Evolutionary conservation across 306 rosid genomes (phyloP), one percentile per base, ranked within the genome.

Genomic region (Prunus padus): DNA sequence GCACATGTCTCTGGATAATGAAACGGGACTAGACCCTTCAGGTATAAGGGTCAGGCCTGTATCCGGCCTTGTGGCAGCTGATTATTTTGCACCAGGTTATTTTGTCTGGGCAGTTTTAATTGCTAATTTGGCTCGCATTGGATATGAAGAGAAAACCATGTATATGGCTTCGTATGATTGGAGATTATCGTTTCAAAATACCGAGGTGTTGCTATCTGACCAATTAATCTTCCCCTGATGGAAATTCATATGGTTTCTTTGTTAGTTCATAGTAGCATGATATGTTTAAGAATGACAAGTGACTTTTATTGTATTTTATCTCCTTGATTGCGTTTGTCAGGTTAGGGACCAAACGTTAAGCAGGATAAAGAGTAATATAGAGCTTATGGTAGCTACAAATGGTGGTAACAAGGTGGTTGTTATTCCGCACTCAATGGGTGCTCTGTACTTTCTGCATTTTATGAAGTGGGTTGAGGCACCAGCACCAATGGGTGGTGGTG

Each of bases 51-150:
- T 91, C 52, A 89, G 97, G 83, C 92, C 97, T 68, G 94, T 91
- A 42, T 87, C 97, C n/a, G 97, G 97, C 78, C 97, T 91, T 81
- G 97, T 91, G 68, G 97, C 97, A n/a, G 97, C 97, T 83, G 97
- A 91, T 83, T 91, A 91, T 81, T 91, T 91, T 81, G 94, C 97
- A 74, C 97, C 94, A 0, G 97, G 97, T 87, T 91, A 91, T 83
- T 91, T 91, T 80, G 94, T 91, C 18, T 91, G 97, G 97, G 97
- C 97, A 42, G 97, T 91, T 86, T 84, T 91, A 78, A 91, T 91
- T 79, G 97, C 97, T 80, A 91, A 91, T 81, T 86, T 91, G 85
- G 97, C 97, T 62, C 92, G 92, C 82, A 89, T 91, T 73, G 97
- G 97, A 37, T 91, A 91, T 74, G 97, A 91, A 80, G 97, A 91